These are phyloP conservation scores for Funneliformis geosporum DNA, from an alignment of 192 early-diverging fungal species.

Conservation along the genomic window DNA sequence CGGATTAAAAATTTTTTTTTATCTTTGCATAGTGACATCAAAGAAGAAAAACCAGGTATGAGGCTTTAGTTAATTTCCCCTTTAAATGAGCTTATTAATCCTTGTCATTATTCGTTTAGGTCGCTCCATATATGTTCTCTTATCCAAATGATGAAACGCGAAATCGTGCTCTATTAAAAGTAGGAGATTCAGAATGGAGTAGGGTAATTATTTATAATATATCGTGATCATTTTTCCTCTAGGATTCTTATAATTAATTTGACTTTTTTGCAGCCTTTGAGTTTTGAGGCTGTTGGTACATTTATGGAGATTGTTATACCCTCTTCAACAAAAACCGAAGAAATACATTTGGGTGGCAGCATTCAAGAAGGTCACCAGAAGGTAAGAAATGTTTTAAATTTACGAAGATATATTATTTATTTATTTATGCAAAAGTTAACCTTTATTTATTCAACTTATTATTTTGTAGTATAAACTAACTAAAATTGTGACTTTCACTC, in stretches of 20 bases:
- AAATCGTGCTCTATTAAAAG: slow-evolving; percentile 79
- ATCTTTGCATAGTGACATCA: not conserved
- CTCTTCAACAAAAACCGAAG: slow-evolving; percentile 48
- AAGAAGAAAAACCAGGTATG: not conserved
- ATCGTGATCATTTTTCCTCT: not conserved
- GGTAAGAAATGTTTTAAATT: slow-evolving; percentile 36
- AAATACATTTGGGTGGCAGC: slow-evolving; percentile 79
- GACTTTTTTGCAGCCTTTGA: slow-evolving; percentile 64
- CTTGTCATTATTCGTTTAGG: slow-evolving; percentile 37
- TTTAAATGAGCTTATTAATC: not conserved
- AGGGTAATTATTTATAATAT: slow-evolving; percentile 39
- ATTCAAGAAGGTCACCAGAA: slow-evolving; percentile 90
- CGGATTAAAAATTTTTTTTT: not conserved
- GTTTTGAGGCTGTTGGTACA: slow-evolving; percentile 95
- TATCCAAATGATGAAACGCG: slow-evolving; percentile 83
- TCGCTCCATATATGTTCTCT: slow-evolving; percentile 88
- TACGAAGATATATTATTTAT: not conserved
- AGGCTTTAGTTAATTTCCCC: not conserved
- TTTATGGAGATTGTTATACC: slow-evolving; percentile 76
- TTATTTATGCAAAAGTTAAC: not conserved
- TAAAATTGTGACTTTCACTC: slow-evolving; percentile 87
- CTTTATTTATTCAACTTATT: not conserved
- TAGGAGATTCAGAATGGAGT: slow-evolving; percentile 80
- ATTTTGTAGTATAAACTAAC: slow-evolving; percentile 64
- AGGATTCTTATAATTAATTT: slow-evolving; percentile 15